phyloP scores from a whole-genome alignment of 495 filamentous ascomycete species.

The Annulohypoxylon nitens region DNA sequence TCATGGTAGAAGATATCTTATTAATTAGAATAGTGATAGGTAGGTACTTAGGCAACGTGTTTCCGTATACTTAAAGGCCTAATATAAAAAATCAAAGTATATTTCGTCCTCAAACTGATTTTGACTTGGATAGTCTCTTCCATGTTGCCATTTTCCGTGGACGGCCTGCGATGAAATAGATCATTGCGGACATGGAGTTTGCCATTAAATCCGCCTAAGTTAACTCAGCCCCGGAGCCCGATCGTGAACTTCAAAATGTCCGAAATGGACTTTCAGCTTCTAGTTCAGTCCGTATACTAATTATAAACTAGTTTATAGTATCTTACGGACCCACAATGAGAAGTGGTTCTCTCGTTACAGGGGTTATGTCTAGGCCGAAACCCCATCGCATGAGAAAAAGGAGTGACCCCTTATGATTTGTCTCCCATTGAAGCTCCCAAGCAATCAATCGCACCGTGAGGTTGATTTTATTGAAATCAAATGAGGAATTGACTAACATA shows the following conservation, averaged over 20 bases:
- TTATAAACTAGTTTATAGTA: background rate
- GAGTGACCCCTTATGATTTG: too few relatives aligned
- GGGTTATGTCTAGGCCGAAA: background rate
- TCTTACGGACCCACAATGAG: background rate
- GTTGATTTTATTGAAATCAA: too few relatives aligned
- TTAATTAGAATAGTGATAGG: background rate
- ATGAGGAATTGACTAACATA: too few relatives aligned
- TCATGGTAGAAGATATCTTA: background rate
- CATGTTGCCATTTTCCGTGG: background rate
- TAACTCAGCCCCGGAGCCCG: background rate
- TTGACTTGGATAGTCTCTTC: background rate
- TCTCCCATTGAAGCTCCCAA: too few relatives aligned
- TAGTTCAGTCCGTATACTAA: background rate
- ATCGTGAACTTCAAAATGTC: background rate
- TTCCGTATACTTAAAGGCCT: background rate
- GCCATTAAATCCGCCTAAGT: background rate
- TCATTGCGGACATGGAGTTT: constrained; percentile 7
- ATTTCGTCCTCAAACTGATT: background rate
- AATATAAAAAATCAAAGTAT: background rate
- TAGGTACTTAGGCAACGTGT: background rate
- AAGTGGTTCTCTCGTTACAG: background rate
- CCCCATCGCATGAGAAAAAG: too few relatives aligned
- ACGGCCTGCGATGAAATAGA: background rate
- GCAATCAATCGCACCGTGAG: too few relatives aligned
- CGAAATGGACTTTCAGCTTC: background rate